Evolutionary conservation across 495 filamentous ascomycete species (phyloP), one percentile per base, ranked within the genome.

Genomic region (Trichoderma reesei): DNA sequence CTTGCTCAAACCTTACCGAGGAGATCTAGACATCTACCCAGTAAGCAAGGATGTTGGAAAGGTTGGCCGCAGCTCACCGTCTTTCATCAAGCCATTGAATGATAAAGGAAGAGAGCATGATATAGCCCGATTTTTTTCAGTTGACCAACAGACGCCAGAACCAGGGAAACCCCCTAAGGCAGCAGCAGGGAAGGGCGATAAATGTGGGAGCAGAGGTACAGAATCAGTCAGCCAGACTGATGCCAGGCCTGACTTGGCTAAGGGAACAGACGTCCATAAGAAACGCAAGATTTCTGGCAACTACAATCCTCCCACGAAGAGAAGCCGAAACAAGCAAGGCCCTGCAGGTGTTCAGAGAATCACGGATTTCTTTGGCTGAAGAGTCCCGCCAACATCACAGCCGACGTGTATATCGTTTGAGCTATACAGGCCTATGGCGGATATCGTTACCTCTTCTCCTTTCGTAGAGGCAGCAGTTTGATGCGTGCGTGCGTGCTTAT

Each of bases 11-110:
- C 92, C 94, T 0, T 97, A 85, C 66, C 73, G 81, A 34, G 90
- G 90, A 0, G 90, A 90, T 64, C 74, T 98, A 37, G 92, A 95
- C 48, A 85, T 88, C 36, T 97, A 96, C 72, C 83, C 87, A 14
- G 94, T 98, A 2, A 83, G 82, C 56, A 90, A 90, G 72, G 92
- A 94, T 13, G 94, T 98, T 0, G 92, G 92, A 0, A 97, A 96
- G 76, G 94, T 96, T 2, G 92, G 93, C n/a, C 96, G 96, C 66
- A 89, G 96, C 71, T 90, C 87, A 18, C 85, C 88, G 0, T 80
- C 78, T 2, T 96, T 98, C 71, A 83, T 98, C 44, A 78, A 96
- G 2, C 92, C 92, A 0, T 75, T 96, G 51, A 80, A 86, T 68
- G 91, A 88, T 73, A 86, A 82, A 60, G 89, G 92, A 70, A 96